Percentiles rank a stretch among this genome's conserved stretches.
phyloP scores from a whole-genome alignment of 495 filamentous ascomycete genomes.

The Tuber aestivum region DNA sequence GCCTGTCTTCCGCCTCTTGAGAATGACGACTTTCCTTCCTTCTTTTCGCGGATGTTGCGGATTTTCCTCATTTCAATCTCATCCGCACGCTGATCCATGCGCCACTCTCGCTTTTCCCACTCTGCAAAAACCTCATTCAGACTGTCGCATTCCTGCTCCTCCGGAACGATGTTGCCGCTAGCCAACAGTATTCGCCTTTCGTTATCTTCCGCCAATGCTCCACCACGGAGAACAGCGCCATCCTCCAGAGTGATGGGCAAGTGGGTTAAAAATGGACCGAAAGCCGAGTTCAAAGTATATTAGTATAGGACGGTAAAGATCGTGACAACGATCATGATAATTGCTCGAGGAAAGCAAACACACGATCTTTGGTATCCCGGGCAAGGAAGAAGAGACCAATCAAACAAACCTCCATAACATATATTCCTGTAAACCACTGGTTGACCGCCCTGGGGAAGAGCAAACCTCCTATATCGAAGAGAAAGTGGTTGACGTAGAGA shows the following conservation, averaged over 20 bases:
- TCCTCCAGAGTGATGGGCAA: conserved; percentile 94
- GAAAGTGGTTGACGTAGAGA: conserved; percentile 88
- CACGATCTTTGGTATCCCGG: conserved; percentile 53
- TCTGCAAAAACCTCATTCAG: conserved; percentile 47
- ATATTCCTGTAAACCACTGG: conserved; percentile 89
- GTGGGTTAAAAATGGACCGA: conserved; percentile 79
- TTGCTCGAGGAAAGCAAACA: conserved; percentile 71
- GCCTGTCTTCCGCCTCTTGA: conserved; percentile 16
- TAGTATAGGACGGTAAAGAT: conserved; percentile 75
- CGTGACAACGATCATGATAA: conserved; percentile 76
- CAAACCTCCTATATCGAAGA: conserved; percentile 84
- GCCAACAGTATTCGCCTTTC: conserved; percentile 51
- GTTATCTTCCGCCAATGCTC: conserved; percentile 76
- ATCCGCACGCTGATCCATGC: conserved; percentile 47
- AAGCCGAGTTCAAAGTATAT: conserved; percentile 72
- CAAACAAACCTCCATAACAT: conserved; percentile 87
- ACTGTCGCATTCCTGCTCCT: conserved; percentile 51
- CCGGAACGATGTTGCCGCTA: conserved; percentile 50
- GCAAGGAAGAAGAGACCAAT: conserved; percentile 89
- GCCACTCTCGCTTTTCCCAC: conserved; percentile 41
- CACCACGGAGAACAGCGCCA: conserved; percentile 79
- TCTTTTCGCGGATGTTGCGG: conserved; percentile 36
- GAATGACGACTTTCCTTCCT: conserved; percentile 20
- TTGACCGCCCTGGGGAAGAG: conserved; percentile 92
- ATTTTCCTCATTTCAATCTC: conserved; percentile 59